These are phyloP conservation scores for Apiotrichum laibachii DNA, from an alignment of 1,284 basidiomycete species.

Conservation along the genomic window DNA sequence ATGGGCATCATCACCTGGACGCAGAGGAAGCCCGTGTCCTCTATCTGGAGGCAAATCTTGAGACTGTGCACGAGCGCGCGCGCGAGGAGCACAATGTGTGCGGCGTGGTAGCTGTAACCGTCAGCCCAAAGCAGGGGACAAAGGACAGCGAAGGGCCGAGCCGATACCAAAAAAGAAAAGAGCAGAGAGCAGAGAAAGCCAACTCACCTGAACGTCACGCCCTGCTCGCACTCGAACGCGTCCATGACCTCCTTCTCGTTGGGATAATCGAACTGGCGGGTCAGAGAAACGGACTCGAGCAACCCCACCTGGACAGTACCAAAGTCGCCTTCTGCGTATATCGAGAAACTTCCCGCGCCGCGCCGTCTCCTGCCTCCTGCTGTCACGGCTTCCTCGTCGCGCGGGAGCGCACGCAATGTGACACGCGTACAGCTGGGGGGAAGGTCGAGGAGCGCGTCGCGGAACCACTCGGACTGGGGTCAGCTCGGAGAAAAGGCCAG, in stretches of 20 bases:
- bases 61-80: slow-evolving; percentile 73
- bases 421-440: slow-evolving; percentile 79
- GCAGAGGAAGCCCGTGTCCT: slow-evolving; percentile 71
- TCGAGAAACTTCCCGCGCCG: slow-evolving; percentile 61
- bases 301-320: slow-evolving; percentile 71
- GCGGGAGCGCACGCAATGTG: slow-evolving; percentile 69
- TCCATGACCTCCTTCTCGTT: slow-evolving; percentile 86
- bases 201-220: slow-evolving; percentile 69
- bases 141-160: too few species aligned
- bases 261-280: slow-evolving; percentile 79
- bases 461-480: slow-evolving; percentile 78
- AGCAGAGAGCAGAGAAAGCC: background rate
- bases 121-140: too few species aligned
- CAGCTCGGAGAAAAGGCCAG: background rate
- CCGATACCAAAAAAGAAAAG: background rate
- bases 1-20: slow-evolving; percentile 81
- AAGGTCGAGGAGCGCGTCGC: slow-evolving; percentile 83
- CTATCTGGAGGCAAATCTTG: slow-evolving; percentile 81
- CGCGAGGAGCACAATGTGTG: slow-evolving; percentile 65
- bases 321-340: slow-evolving; percentile 73
- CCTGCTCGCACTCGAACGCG: slow-evolving; percentile 70
- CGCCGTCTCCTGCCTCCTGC: slow-evolving; percentile 17
- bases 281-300: background rate
- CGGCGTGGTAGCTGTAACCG: slow-evolving; percentile 68
- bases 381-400: slow-evolving; percentile 9